A percentile compares a stretch with the other conserved stretches of the same genome.
phyloP scores from a whole-genome alignment of 176 grass and related monocot species.

The Ampelocalamus luodianensis region DNA sequence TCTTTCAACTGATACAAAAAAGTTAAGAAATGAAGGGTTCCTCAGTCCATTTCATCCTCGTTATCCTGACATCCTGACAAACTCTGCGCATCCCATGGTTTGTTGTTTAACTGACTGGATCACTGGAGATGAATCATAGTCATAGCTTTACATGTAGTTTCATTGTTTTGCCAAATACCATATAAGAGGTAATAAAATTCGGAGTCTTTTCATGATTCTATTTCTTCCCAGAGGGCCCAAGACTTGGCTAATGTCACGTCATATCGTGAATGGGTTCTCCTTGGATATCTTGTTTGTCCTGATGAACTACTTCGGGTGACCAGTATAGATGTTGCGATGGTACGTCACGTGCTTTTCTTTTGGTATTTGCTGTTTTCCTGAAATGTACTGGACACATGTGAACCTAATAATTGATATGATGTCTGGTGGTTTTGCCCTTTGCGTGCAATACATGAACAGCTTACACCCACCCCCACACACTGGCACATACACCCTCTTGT shows the following conservation, averaged over 20 bases:
- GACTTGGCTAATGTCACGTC: slow-evolving; percentile 99
- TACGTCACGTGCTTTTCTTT: slow-evolving; percentile 39
- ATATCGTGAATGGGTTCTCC: slow-evolving; percentile 92
- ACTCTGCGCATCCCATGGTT: slow-evolving; percentile 98
- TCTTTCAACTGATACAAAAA: slow-evolving; percentile 98
- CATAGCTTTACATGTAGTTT: not conserved
- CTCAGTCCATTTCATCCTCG: slow-evolving; percentile 97
- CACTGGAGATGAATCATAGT: slow-evolving; percentile 13
- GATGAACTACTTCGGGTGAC: slow-evolving; percentile 98
- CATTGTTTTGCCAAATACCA: slow-evolving; percentile 27
- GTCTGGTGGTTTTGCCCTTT: not conserved
- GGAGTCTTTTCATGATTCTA: slow-evolving; percentile 32
- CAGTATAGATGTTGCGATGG: slow-evolving; percentile 97
- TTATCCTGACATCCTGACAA: slow-evolving; percentile 99
- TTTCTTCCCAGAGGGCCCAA: slow-evolving; percentile 90
- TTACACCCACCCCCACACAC: not conserved
- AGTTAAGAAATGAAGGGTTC: slow-evolving; percentile 98
- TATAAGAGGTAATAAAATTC: slow-evolving; percentile 21
- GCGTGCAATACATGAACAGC: not conserved
- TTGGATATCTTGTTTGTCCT: slow-evolving; percentile 97
- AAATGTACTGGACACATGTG: slow-evolving; percentile 1
- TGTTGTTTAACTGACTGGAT: slow-evolving; percentile 41
- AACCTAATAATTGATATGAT: slow-evolving; percentile 13
- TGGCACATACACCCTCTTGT: not conserved
- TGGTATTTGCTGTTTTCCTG: slow-evolving; percentile 32